These are phyloP conservation scores for Pseudodiploospora longispora DNA, from an alignment of 2,329 filamentous ascomycete species.

Conservation along the genomic window DNA sequence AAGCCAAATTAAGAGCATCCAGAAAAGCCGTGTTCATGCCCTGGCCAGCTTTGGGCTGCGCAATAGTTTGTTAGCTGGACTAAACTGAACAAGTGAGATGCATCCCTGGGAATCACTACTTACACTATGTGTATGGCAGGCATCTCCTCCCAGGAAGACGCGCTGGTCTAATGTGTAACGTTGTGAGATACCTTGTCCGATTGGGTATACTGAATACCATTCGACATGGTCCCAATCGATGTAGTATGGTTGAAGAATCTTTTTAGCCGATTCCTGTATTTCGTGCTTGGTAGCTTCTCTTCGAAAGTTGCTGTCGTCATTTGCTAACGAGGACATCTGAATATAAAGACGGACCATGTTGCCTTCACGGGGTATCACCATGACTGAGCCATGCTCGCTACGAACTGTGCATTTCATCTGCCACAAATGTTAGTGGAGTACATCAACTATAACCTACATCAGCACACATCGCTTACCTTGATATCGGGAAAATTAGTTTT, in stretches of 20 bases:
- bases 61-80: conserved; percentile 21
- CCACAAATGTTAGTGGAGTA: conserved; percentile 33
- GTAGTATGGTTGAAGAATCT: conserved; percentile 56
- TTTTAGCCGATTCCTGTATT: conserved; percentile 57
- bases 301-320: conserved; percentile 52
- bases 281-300: conserved; percentile 55
- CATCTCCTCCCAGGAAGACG: conserved; percentile 68
- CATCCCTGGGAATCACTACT: conserved; percentile 19
- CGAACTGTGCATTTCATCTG: conserved; percentile 71
- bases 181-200: conserved; percentile 65
- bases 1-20: conserved; percentile 82
- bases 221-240: conserved; percentile 61
- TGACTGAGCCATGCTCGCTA: conserved; percentile 64
- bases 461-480: conserved; percentile 37
- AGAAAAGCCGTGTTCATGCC: conserved; percentile 76
- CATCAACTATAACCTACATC: not conserved
- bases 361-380: conserved; percentile 68
- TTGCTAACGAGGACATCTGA: conserved; percentile 55
- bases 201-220: conserved; percentile 72
- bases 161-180: conserved; percentile 59
- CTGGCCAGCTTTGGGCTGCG: conserved; percentile 66
- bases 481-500: conserved; percentile 71
- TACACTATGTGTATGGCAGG: conserved; percentile 71
- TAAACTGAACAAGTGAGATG: not conserved
- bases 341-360: conserved; percentile 64